phyloP scores from a whole-genome alignment of 2,329 filamentous ascomycete genomes.

The Balansia obtecta region DNA sequence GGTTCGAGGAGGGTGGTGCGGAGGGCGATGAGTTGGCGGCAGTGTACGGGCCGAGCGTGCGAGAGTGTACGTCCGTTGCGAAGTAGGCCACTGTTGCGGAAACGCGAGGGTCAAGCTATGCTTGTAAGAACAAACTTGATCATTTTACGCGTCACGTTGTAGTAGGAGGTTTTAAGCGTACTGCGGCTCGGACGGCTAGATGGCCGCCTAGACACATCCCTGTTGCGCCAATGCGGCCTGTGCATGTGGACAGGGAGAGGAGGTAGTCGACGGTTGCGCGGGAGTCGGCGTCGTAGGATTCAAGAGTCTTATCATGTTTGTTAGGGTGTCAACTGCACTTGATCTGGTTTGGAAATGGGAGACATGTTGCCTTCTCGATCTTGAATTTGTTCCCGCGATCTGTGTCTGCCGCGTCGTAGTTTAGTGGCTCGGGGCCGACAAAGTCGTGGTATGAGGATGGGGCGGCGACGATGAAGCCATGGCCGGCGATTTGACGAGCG shows the following conservation, averaged over 20 bases:
- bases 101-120: conserved; percentile 59
- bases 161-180: conserved; percentile 19
- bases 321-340: background rate
- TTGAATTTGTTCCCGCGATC: conserved; percentile 83
- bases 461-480: conserved; percentile 87
- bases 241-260: conserved; percentile 63
- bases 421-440: conserved; percentile 67
- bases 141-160: too few relatives aligned
- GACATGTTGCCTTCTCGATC: conserved; percentile 50
- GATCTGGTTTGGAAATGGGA: too few relatives aligned
- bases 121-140: too few relatives aligned
- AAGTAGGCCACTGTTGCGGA: conserved; percentile 77
- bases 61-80: conserved; percentile 78
- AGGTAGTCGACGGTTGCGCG: conserved; percentile 56
- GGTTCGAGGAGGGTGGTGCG: conserved; percentile 26
- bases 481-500: conserved; percentile 79
- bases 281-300: conserved; percentile 77
- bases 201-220: conserved; percentile 94
- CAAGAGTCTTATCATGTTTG: conserved; percentile 45
- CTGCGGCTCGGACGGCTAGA: conserved; percentile 50
- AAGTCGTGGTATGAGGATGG: conserved; percentile 93
- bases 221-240: conserved; percentile 63
- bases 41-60: conserved; percentile 53
- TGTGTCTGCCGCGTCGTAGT: conserved; percentile 80
- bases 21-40: conserved; percentile 33